Evolutionary conservation across 2,329 filamentous ascomycete genomes (phyloP).

Genomic region (Fusarium bulbicola): DNA sequence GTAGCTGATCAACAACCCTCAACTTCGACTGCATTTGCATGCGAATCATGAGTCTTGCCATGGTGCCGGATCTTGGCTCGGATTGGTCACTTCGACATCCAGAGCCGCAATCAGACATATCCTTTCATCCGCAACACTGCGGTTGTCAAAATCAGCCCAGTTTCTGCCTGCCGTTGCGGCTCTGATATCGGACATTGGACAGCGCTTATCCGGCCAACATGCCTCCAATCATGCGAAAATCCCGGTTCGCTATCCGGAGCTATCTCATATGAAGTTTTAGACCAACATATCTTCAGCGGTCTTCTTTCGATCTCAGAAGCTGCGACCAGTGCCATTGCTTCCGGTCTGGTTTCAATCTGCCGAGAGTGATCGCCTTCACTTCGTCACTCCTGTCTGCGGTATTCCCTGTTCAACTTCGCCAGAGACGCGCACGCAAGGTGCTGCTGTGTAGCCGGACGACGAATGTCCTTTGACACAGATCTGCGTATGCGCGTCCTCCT

Average conservation of each 20-base stretch:
- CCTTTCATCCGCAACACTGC: conserved; percentile 26
- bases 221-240: not conserved
- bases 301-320: not conserved
- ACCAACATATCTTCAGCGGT: not conserved
- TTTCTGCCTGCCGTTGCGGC: not conserved
- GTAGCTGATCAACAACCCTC: not conserved
- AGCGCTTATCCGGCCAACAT: conserved; percentile 14
- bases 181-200: conserved; percentile 4
- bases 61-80: not conserved
- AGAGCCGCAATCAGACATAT: conserved; percentile 18
- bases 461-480: conserved; percentile 10
- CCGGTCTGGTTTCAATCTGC: conserved; percentile 1
- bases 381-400: conserved; percentile 4
- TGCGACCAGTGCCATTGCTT: not conserved
- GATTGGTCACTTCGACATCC: conserved; percentile 12
- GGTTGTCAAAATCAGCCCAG: not conserved
- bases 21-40: not conserved
- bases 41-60: not conserved
- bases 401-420: not conserved
- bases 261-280: not conserved
- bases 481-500: conserved; percentile 11
- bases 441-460: conserved; percentile 17
- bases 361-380: conserved; percentile 1
- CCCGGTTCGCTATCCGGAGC: conserved; percentile 6
- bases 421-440: conserved; percentile 13